phyloP scores from a whole-genome alignment of 1,284 basidiomycete species.

The Cutaneotrichosporon sp. region DNA sequence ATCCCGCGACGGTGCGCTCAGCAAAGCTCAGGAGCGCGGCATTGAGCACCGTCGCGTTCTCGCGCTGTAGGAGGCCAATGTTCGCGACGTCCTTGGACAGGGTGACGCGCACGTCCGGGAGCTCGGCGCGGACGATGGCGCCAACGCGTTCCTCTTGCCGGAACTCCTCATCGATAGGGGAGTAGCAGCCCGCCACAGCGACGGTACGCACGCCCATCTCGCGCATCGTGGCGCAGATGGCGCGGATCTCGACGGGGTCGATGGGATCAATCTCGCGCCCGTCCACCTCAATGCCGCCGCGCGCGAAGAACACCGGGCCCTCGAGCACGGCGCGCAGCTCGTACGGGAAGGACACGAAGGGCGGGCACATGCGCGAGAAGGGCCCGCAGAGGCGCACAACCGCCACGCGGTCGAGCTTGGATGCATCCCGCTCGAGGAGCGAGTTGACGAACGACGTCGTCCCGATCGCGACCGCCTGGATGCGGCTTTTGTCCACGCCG shows the following conservation, averaged over 20 bases:
- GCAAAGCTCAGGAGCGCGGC: slow-evolving; percentile 62
- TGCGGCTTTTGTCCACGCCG: slow-evolving; percentile 8
- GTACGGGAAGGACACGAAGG: slow-evolving; percentile 40
- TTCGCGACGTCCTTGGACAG: slow-evolving; percentile 42
- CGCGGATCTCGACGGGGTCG: slow-evolving; percentile 37
- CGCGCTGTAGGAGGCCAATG: slow-evolving; percentile 60
- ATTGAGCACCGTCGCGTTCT: slow-evolving; percentile 65
- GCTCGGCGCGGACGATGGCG: slow-evolving; percentile 26
- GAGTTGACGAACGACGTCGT: slow-evolving; percentile 48
- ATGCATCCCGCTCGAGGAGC: slow-evolving; percentile 33
- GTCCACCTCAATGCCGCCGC: slow-evolving; percentile 45
- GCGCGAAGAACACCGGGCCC: slow-evolving; percentile 35
- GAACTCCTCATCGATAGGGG: slow-evolving; percentile 39
- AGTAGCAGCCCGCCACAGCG: slow-evolving; percentile 39
- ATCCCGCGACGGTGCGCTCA: slow-evolving; percentile 58
- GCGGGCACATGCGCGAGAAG: slow-evolving; percentile 32
- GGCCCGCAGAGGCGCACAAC: slow-evolving; percentile 44
- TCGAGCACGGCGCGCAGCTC: slow-evolving; percentile 36
- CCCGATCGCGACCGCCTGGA: slow-evolving; percentile 40
- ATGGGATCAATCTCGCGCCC: slow-evolving; percentile 38
- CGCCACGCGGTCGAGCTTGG: slow-evolving; percentile 35
- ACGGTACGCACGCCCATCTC: slow-evolving; percentile 34
- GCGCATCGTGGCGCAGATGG: slow-evolving; percentile 35
- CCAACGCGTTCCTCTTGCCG: slow-evolving; percentile 41
- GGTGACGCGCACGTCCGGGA: slow-evolving; percentile 34